Base-by-base conservation (phyloP, 2,329 filamentous ascomycete genomes). In the Escovopsis sp. region DNA sequence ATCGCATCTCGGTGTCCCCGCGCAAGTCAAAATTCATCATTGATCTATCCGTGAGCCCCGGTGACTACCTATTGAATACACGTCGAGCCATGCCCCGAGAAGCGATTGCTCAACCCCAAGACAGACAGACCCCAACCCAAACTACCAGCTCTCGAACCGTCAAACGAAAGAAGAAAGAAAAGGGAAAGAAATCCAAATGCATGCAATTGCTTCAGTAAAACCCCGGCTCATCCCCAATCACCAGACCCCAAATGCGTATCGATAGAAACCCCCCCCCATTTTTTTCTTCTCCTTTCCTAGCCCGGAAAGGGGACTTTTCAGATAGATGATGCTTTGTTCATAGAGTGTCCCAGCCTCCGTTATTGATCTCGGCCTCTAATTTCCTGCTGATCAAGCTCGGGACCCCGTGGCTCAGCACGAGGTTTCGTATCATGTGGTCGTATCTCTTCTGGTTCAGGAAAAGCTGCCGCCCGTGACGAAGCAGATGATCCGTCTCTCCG, bases 391-490 rank as follows among this genome's bases (percentile, higher is more conserved):
- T 94, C 38, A 86, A 79, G 51, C 84, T 93, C 33, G 88, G 88
- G 26, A 98, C 77, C 4, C 83, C 81, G 53, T 95, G 87, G 40
- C 79, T 76, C 46, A 96, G 68, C 81, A 93, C 95, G 36, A 88
- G 78, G 51, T 81, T 85, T 40, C 91, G 73, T 44, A 95, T 71
- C 61, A 95, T 72, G 33, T 81, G 78, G 61, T 98, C 91, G 60
- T 96, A 98, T 50, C 91, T 72, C 62, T 84, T 89, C 66, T 95
- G 89, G 58, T 93, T 94, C 44, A 98, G 67, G 59, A 87, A 94
- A 39, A 98, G 68, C 62, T 94, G 89, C 44, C 93, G 80, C 47
- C 85, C 84, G 49, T 91, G 82, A 47, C 85, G 76, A 33, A 98
- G 70, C 36, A 88, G 88, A n/a, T 85, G 78, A 61, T 98, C 91